phyloP scores from a whole-genome alignment of 371 early-diverging fungal species.

The Circinella umbellata region DNA sequence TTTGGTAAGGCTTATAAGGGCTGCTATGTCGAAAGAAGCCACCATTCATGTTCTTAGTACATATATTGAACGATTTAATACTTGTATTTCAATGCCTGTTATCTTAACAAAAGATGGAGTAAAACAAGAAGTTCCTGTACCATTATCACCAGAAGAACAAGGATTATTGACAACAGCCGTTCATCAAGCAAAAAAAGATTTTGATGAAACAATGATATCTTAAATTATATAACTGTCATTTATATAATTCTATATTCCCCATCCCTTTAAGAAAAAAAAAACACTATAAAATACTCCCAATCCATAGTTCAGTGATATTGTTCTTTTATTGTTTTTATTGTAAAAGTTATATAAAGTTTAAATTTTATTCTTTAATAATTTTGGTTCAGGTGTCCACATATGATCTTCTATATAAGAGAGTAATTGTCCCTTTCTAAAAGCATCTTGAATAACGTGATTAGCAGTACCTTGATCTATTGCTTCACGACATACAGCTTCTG shows the following conservation, averaged over 20 bases:
- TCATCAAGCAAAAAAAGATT: not conserved
- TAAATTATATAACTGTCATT: not conserved
- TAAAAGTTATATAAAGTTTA: not conserved
- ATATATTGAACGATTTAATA: conserved; percentile 60
- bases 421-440: conserved; percentile 15
- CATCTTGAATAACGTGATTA: conserved; percentile 27
- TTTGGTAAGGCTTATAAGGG: conserved; percentile 60
- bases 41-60: conserved; percentile 64
- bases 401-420: conserved; percentile 39
- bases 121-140: conserved; percentile 57
- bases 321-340: not conserved
- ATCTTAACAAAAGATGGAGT: conserved; percentile 64
- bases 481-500: conserved; percentile 74
- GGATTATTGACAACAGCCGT: conserved; percentile 7
- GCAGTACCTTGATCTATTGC: conserved; percentile 64
- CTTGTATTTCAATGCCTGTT: conserved; percentile 71
- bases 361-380: conserved; percentile 4
- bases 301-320: not conserved
- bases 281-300: too few relatives aligned
- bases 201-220: not conserved
- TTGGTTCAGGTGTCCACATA: conserved; percentile 50
- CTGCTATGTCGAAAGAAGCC: conserved; percentile 51
- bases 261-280: too few relatives aligned
- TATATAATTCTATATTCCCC: too few relatives aligned
- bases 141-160: conserved; percentile 34